Evolutionary conservation across 2,329 filamentous ascomycete genomes (phyloP).

Genomic region (Diaporthe capsici): DNA sequence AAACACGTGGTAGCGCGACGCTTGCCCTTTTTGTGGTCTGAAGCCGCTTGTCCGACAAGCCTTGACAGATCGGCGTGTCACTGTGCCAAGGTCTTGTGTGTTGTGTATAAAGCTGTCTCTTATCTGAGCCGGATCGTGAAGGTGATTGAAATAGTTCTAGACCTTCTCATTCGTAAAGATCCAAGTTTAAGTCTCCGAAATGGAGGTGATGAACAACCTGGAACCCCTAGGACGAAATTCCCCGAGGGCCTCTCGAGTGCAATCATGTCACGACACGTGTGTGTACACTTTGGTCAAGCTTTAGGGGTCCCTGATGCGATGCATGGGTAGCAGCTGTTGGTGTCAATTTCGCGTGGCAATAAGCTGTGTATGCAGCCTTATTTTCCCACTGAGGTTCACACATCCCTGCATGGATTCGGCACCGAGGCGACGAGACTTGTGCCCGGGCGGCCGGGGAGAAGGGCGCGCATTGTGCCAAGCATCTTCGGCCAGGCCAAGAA

Average conservation of each 20-base stretch:
- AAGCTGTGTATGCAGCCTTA: neutral
- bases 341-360: neutral
- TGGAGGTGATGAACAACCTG: neutral
- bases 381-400: neutral
- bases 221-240: neutral
- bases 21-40: neutral
- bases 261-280: neutral
- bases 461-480: constrained; percentile 26
- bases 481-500: constrained; percentile 2
- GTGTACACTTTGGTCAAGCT: neutral
- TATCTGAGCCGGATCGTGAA: neutral
- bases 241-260: neutral
- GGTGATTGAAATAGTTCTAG: neutral
- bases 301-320: neutral
- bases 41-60: neutral
- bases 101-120: neutral
- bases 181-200: neutral
- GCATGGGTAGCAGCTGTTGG: neutral
- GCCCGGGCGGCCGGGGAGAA: neutral
- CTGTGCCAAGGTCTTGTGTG: neutral
- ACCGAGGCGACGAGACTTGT: neutral
- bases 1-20: neutral
- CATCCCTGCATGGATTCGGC: neutral
- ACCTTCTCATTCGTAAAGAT: neutral
- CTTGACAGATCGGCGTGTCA: neutral